These are phyloP conservation scores for Setomelanomma holmii DNA, from an alignment of 2,329 filamentous ascomycete species.

Conservation along the genomic window DNA sequence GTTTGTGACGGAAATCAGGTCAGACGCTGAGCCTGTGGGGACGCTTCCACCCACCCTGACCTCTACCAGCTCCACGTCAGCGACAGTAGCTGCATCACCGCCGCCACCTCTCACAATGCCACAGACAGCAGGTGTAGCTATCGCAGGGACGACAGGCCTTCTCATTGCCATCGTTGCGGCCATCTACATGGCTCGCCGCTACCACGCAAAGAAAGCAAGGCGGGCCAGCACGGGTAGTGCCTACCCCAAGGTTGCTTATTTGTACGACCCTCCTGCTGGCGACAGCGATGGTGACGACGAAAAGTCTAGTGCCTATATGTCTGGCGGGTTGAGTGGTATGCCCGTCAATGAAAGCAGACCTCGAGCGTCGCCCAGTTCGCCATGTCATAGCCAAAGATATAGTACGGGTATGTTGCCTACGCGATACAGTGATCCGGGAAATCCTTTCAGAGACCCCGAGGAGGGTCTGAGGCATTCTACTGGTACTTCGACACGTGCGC, in stretches of 20 bases:
- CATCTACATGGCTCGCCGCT: slow-evolving; percentile 42
- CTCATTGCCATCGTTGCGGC: slow-evolving; percentile 43
- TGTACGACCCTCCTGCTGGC: slow-evolving; percentile 40
- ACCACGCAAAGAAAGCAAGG: slow-evolving; percentile 28
- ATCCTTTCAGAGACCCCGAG: slow-evolving; percentile 17
- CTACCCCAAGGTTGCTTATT: slow-evolving; percentile 43
- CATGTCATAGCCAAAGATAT: slow-evolving; percentile 4
- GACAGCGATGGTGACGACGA: slow-evolving; percentile 2
- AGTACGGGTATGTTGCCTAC: slow-evolving; percentile 4
- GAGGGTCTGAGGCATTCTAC: slow-evolving; percentile 2
- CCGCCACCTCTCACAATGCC: slow-evolving; percentile 33
- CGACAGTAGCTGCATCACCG: slow-evolving; percentile 15
- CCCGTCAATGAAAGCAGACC: neutral
- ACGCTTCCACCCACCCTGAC: slow-evolving; percentile 9
- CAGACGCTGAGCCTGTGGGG: neutral
- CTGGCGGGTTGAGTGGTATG: slow-evolving; percentile 22
- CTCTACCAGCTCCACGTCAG: slow-evolving; percentile 17
- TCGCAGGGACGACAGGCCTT: slow-evolving; percentile 42
- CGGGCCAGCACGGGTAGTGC: slow-evolving; percentile 30
- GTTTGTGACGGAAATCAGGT: neutral
- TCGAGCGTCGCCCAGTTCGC: slow-evolving; percentile 6
- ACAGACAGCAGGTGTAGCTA: slow-evolving; percentile 46
- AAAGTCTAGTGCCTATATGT: slow-evolving; percentile 32
- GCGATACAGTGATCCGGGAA: slow-evolving; percentile 18
- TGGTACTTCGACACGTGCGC: slow-evolving; percentile 11